These are phyloP conservation scores for Leishmania gerbilli DNA, from an alignment of 208 protist species.

Conservation along the genomic window DNA sequence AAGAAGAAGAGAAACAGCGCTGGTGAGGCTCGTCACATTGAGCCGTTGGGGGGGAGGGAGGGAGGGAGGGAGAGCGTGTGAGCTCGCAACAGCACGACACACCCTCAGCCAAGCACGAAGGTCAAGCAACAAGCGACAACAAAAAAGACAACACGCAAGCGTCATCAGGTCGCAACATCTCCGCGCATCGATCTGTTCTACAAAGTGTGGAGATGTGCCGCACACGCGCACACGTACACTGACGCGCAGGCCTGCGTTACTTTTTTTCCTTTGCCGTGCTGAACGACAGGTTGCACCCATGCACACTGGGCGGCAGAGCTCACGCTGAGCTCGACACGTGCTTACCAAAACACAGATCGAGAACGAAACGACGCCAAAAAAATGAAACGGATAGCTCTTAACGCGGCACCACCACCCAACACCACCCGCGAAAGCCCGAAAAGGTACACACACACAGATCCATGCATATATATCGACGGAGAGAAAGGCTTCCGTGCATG, in stretches of 20 bases:
- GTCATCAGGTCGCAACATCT: background rate
- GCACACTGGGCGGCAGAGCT: background rate
- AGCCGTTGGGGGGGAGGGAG: slow-evolving; percentile 6
- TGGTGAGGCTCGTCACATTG: background rate
- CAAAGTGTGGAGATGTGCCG: background rate
- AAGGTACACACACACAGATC: background rate
- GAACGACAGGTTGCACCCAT: too few relatives aligned
- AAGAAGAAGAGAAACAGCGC: background rate
- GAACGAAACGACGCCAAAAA: too few relatives aligned
- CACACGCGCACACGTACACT: background rate
- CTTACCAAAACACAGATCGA: background rate
- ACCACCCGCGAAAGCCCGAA: background rate
- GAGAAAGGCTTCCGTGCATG: background rate
- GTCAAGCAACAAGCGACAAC: background rate
- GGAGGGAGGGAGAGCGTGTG: background rate
- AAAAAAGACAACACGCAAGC: background rate
- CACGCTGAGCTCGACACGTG: background rate
- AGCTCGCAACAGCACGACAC: background rate
- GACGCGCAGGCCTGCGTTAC: background rate
- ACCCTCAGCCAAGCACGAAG: background rate
- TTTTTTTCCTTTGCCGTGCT: background rate
- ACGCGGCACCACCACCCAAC: too few relatives aligned
- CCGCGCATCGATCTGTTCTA: background rate
- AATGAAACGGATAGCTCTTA: too few relatives aligned
- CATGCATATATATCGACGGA: background rate